Evolutionary conservation across 352 stramenopile species (phyloP).

Genomic region (Phytopythium mirpurense): DNA sequence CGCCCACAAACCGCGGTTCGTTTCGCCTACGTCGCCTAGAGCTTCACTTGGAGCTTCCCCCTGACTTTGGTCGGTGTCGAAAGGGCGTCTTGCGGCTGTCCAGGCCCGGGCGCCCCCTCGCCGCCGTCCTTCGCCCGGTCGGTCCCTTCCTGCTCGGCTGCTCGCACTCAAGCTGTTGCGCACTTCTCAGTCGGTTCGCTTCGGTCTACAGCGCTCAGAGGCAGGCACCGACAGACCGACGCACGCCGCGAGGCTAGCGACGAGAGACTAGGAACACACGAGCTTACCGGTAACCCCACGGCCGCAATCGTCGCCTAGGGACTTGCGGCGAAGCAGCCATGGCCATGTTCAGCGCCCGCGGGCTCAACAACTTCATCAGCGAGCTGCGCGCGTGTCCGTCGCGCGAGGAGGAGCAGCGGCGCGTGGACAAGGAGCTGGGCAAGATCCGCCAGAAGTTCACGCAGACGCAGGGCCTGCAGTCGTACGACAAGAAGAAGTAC

Average conservation of each 20-base stretch:
- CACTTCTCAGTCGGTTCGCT: not conserved
- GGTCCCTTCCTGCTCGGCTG: too few species aligned
- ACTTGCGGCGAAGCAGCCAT: too few species aligned
- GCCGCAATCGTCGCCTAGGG: too few species aligned
- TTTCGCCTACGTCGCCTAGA: too few species aligned
- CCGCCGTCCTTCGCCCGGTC: not conserved
- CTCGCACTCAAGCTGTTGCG: too few species aligned
- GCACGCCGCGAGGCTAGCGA: too few species aligned
- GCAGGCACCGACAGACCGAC: too few species aligned
- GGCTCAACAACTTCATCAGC: conserved; percentile 85
- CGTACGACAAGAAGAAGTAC: conserved; percentile 99
- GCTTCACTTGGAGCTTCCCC: too few species aligned
- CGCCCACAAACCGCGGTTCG: too few species aligned
- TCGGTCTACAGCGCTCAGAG: not conserved
- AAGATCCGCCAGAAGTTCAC: conserved; percentile 98
- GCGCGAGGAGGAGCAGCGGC: conserved; percentile 92
- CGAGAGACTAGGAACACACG: too few species aligned
- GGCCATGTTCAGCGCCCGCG: conserved; percentile 75
- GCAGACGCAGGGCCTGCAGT: conserved; percentile 76
- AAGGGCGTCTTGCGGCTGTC: not conserved
- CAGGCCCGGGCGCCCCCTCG: not conserved
- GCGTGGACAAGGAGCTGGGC: conserved; percentile 96
- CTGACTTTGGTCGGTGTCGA: too few species aligned
- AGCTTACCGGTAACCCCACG: too few species aligned
- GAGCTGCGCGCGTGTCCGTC: conserved; percentile 66